phyloP scores from a whole-genome alignment of 2,329 filamentous ascomycete species.

The Ophiostoma quercus region DNA sequence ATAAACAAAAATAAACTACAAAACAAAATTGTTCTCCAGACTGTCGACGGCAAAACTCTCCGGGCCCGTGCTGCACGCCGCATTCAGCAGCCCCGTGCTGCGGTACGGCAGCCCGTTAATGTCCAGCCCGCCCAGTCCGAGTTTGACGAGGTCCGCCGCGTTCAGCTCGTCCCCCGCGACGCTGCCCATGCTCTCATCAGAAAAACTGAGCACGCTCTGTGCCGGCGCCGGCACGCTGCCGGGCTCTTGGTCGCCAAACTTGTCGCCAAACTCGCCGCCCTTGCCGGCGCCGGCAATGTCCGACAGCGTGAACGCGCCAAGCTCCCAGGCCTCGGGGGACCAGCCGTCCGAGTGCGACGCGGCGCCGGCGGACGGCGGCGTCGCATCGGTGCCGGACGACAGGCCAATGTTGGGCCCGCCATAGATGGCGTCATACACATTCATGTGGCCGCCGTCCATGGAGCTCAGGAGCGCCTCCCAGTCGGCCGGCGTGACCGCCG shows the following conservation, averaged over 20 bases:
- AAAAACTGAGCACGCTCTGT: constrained; percentile 52
- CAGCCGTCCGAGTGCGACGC: constrained; percentile 40
- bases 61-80: constrained; percentile 25
- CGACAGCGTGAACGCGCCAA: constrained; percentile 46
- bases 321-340: constrained; percentile 55
- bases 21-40: constrained; percentile 38
- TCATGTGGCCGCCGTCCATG: constrained; percentile 72
- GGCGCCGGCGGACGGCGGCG: constrained; percentile 37
- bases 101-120: constrained; percentile 39
- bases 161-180: constrained; percentile 46
- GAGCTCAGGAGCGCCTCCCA: constrained; percentile 79
- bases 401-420: constrained; percentile 54
- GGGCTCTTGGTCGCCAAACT: neutral
- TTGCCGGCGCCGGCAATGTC: constrained; percentile 36
- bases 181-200: constrained; percentile 55
- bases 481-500: constrained; percentile 56
- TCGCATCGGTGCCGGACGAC: constrained; percentile 34
- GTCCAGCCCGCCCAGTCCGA: constrained; percentile 38
- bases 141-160: constrained; percentile 43
- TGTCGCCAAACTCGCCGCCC: neutral
- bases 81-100: constrained; percentile 27
- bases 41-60: constrained; percentile 37
- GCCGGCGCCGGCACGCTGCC: constrained; percentile 39
- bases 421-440: constrained; percentile 81
- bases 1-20: constrained; percentile 30